Percentiles rank a stretch among this genome's conserved stretches.
Evolutionary conservation across 225 moss, liverwort and hornwort species (phyloP).

Genomic region (Sphagnum contortum): DNA sequence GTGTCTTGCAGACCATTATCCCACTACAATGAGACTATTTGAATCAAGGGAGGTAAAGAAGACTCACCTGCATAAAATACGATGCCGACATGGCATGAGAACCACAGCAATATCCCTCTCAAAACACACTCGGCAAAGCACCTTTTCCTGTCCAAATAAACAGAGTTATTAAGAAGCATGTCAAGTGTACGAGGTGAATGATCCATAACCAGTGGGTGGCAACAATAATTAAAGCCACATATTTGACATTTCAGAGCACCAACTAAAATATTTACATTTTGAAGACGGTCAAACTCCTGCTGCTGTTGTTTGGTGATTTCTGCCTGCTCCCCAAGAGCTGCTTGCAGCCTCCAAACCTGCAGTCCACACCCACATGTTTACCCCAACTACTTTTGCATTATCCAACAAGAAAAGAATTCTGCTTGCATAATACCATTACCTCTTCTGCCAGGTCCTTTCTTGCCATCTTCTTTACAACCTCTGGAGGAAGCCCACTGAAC

Average conservation of each 20-base stretch:
- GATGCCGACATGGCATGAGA: constrained; percentile 93
- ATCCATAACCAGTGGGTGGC: background rate
- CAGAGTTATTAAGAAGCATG: no score
- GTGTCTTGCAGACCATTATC: no score
- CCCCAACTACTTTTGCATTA: background rate
- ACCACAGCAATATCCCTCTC: constrained; percentile 95
- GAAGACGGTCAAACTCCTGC: constrained; percentile 92
- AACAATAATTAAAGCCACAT: background rate
- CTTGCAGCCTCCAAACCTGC: constrained; percentile 98
- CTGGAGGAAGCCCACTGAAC: constrained; percentile 78
- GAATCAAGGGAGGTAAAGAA: no score
- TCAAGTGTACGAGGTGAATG: no score
- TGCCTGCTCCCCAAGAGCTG: constrained; percentile 92
- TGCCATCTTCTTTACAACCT: constrained; percentile 99
- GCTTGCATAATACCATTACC: constrained; percentile 22
- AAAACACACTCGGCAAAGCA: constrained; percentile 94
- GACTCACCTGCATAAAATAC: constrained; percentile 83
- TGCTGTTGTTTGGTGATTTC: constrained; percentile 97
- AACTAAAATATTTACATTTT: constrained; percentile 44
- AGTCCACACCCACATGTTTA: background rate
- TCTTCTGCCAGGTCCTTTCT: constrained; percentile 95
- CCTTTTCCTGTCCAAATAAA: constrained; percentile 85
- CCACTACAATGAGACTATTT: no score
- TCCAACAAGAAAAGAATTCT: background rate
- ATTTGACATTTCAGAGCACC: no score